Percentiles rank a stretch among this genome's conserved stretches.
Conservation (phyloP, 2,329 filamentous ascomycete species). For the Microsporum audouinii region DNA sequence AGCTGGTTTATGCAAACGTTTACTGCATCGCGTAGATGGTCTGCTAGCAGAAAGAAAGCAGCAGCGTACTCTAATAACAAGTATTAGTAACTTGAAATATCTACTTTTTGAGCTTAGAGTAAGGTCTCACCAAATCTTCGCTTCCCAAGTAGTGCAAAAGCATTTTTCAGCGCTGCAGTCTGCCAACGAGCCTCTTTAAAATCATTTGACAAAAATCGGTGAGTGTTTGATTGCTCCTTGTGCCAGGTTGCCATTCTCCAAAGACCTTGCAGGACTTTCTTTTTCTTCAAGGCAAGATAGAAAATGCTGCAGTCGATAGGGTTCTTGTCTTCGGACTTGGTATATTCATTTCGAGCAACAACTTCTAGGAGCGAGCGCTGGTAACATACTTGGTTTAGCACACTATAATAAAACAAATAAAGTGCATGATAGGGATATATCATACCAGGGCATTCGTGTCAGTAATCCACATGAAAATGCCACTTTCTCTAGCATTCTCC, state of each 20-base stretch:
- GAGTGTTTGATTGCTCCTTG: slow-evolving; percentile 69
- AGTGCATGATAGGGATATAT: slow-evolving; percentile 7
- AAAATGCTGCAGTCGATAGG: slow-evolving; percentile 83
- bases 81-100: slow-evolving; percentile 8
- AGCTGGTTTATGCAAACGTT: slow-evolving; percentile 79
- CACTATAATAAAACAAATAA: neutral
- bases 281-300: slow-evolving; percentile 85
- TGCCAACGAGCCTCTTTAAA: slow-evolving; percentile 80
- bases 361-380: slow-evolving; percentile 71
- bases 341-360: slow-evolving; percentile 90
- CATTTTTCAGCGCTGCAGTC: slow-evolving; percentile 86
- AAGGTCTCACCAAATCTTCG: slow-evolving; percentile 59
- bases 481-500: slow-evolving; percentile 74
- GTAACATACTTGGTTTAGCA: neutral
- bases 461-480: slow-evolving; percentile 89
- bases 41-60: slow-evolving; percentile 86
- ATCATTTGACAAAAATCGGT: slow-evolving; percentile 74
- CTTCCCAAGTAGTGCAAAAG: slow-evolving; percentile 86
- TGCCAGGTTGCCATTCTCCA: slow-evolving; percentile 94
- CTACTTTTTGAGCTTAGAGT: neutral
- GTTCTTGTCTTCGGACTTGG: slow-evolving; percentile 73
- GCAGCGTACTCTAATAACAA: slow-evolving; percentile 68
- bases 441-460: slow-evolving; percentile 65
- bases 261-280: slow-evolving; percentile 74
- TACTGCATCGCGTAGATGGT: slow-evolving; percentile 71